These are phyloP conservation scores for Coniochaeta hoffmannii DNA, from an alignment of 2,329 filamentous ascomycete genomes.

Conservation along the genomic window DNA sequence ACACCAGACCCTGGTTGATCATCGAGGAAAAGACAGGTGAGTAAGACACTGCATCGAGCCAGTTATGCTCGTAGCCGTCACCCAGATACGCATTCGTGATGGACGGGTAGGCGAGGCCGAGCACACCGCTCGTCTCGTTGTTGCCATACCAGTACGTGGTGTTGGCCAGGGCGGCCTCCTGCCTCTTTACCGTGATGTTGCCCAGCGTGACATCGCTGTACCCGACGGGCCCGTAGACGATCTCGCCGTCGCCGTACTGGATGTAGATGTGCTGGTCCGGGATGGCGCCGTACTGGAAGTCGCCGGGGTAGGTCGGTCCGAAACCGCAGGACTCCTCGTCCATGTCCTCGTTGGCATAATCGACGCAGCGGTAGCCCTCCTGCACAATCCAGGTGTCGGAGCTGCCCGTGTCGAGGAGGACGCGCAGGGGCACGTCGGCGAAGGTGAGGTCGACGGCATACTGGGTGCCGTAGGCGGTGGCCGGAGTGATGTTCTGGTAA, in stretches of 20 bases:
- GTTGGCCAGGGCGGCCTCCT: conserved; percentile 42
- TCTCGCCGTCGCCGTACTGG: conserved; percentile 40
- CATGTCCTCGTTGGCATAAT: conserved; percentile 20
- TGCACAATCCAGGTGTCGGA: conserved; percentile 43
- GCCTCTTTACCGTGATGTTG: conserved; percentile 33
- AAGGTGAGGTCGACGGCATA: conserved; percentile 21
- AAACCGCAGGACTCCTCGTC: conserved; percentile 30
- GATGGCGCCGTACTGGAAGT: conserved; percentile 32
- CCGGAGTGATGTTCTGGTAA: conserved; percentile 25
- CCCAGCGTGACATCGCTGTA: conserved; percentile 37
- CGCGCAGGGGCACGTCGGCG: conserved; percentile 13
- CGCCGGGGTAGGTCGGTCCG: conserved; percentile 27
- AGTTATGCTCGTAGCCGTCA: conserved; percentile 25
- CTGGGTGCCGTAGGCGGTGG: conserved; percentile 22
- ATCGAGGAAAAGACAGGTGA: conserved; percentile 41
- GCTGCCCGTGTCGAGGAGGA: conserved; percentile 43
- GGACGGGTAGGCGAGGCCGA: conserved; percentile 43
- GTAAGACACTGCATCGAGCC: conserved; percentile 33
- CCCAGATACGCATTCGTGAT: conserved; percentile 41
- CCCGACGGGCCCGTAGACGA: conserved; percentile 38
- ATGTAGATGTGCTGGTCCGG: conserved; percentile 37
- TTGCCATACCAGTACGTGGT: conserved; percentile 43
- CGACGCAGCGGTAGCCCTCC: conserved; percentile 33
- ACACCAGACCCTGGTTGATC: conserved; percentile 34
- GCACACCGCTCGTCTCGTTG: conserved; percentile 42